Evolutionary conservation across 1,284 basidiomycete genomes (phyloP).

Genomic region (Trichosporon inkin): DNA sequence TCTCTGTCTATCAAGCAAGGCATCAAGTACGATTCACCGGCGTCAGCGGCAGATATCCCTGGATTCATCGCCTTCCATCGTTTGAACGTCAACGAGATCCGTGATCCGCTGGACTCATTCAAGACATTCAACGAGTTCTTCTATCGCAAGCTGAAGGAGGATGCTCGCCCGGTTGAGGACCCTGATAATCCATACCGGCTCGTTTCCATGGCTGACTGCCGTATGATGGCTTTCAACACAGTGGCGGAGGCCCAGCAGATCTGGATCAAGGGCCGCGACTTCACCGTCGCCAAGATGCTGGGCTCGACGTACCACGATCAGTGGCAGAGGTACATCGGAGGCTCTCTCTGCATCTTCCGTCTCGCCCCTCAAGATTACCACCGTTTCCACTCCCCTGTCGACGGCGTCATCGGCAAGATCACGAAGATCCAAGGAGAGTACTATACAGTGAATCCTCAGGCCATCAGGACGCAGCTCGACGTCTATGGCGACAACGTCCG

Average conservation of each 20-base stretch:
- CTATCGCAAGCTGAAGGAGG: slow-evolving; percentile 82
- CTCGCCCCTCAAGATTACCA: slow-evolving; percentile 97
- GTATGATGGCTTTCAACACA: slow-evolving; percentile 86
- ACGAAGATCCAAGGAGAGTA: slow-evolving; percentile 78
- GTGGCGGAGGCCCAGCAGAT: slow-evolving; percentile 77
- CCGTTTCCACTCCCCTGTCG: slow-evolving; percentile 88
- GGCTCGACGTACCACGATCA: slow-evolving; percentile 71
- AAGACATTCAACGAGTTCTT: slow-evolving; percentile 85
- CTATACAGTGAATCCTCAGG: slow-evolving; percentile 75
- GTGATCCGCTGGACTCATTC: slow-evolving; percentile 76
- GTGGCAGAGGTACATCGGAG: slow-evolving; percentile 67
- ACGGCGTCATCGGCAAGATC: slow-evolving; percentile 75
- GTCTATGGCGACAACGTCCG: slow-evolving; percentile 92
- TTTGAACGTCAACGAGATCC: slow-evolving; percentile 74
- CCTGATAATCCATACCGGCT: slow-evolving; percentile 70
- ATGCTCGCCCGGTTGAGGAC: slow-evolving; percentile 70
- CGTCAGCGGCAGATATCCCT: slow-evolving; percentile 77
- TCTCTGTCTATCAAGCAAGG: slow-evolving; percentile 93
- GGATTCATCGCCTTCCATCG: slow-evolving; percentile 87
- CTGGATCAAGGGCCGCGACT: slow-evolving; percentile 98
- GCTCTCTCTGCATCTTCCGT: slow-evolving; percentile 71
- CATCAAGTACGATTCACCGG: slow-evolving; percentile 80
- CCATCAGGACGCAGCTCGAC: slow-evolving; percentile 58
- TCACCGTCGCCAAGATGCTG: slow-evolving; percentile 71
- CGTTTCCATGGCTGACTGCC: slow-evolving; percentile 87